Evolutionary conservation across 2,329 filamentous ascomycete genomes (phyloP).

Genomic region (Epichloe typhina): DNA sequence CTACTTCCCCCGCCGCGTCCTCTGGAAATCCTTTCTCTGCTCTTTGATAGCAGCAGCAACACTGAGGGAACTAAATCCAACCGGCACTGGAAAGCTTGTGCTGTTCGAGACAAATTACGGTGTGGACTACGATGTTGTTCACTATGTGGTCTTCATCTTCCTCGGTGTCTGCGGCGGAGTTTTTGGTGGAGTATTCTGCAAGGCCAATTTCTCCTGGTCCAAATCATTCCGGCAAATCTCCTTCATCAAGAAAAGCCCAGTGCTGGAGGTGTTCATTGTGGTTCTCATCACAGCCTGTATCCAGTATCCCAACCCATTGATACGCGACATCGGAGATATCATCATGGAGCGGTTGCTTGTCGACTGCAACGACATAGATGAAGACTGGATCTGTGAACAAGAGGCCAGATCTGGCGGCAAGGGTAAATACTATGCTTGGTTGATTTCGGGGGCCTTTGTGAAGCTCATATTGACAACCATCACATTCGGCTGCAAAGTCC

Average conservation of each 20-base stretch:
- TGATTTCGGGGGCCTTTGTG: conserved; percentile 39
- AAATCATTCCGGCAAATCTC: conserved; percentile 37
- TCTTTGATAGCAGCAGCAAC: conserved; percentile 41
- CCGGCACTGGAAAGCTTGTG: conserved; percentile 44
- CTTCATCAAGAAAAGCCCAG: conserved; percentile 40
- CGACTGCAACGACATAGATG: conserved; percentile 30
- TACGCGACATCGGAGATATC: conserved; percentile 39
- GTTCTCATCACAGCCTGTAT: conserved; percentile 38
- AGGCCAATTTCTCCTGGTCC: conserved; percentile 43
- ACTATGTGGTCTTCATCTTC: conserved; percentile 43
- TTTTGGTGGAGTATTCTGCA: conserved; percentile 46
- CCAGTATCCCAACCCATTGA: conserved; percentile 43
- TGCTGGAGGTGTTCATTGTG: conserved; percentile 41
- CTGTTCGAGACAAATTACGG: conserved; percentile 48
- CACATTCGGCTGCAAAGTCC: conserved; percentile 47
- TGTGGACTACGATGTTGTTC: conserved; percentile 37
- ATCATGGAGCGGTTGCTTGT: conserved; percentile 44
- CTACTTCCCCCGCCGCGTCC: conserved; percentile 41
- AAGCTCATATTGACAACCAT: conserved; percentile 44
- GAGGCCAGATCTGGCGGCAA: conserved; percentile 25
- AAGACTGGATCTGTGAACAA: conserved; percentile 36
- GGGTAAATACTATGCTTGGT: conserved; percentile 31
- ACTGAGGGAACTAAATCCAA: conserved; percentile 44
- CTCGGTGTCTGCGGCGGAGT: conserved; percentile 44
- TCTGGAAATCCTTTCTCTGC: conserved; percentile 47